A percentile compares a stretch with the other conserved stretches of the same genome.
Conservation (phyloP, 768 basidiomycete genomes). For the Pleurotus salmoneostramineus region DNA sequence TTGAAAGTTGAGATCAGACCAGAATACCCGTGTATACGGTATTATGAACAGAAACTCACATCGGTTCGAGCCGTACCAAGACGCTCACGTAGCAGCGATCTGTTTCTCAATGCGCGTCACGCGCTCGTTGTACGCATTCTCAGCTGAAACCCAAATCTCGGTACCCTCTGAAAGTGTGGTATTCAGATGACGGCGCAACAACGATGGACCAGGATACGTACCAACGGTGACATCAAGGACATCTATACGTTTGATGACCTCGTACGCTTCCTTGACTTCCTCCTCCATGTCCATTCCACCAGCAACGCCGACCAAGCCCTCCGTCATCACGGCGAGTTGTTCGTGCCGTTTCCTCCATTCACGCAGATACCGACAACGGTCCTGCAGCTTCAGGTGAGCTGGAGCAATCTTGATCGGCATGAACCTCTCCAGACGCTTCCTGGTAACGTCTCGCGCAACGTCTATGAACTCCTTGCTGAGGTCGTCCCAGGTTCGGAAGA, state of each 20-base stretch:
- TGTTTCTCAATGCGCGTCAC: constrained; percentile 98
- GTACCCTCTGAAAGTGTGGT: constrained; percentile 68
- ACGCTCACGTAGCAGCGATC: constrained; percentile 90
- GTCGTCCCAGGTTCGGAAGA: constrained; percentile 89
- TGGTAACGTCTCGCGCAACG: constrained; percentile 87
- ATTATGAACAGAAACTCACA: too few species aligned
- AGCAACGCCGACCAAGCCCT: constrained; percentile 70
- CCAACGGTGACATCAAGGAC: constrained; percentile 92
- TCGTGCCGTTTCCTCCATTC: constrained; percentile 98
- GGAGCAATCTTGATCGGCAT: constrained; percentile 94
- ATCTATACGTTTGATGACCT: constrained; percentile 95
- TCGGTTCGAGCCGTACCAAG: constrained; percentile 92
- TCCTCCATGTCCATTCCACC: constrained; percentile 98
- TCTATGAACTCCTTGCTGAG: constrained; percentile 89
- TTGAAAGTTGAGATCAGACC: too few species aligned
- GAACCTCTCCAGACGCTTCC: constrained; percentile 87
- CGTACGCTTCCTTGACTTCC: constrained; percentile 94
- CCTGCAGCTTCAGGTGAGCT: constrained; percentile 89
- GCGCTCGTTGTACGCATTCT: constrained; percentile 96
- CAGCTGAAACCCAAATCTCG: constrained; percentile 96
- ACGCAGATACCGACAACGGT: constrained; percentile 78
- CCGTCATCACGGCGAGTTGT: constrained; percentile 95
- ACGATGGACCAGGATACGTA: constrained; percentile 29
- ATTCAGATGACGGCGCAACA: background rate
- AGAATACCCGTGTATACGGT: too few species aligned